A percentile compares a stretch with the other conserved stretches of the same genome.
These are phyloP conservation scores for Vicia sativa DNA, from an alignment of 306 rosid genomes.

Conservation along the genomic window DNA sequence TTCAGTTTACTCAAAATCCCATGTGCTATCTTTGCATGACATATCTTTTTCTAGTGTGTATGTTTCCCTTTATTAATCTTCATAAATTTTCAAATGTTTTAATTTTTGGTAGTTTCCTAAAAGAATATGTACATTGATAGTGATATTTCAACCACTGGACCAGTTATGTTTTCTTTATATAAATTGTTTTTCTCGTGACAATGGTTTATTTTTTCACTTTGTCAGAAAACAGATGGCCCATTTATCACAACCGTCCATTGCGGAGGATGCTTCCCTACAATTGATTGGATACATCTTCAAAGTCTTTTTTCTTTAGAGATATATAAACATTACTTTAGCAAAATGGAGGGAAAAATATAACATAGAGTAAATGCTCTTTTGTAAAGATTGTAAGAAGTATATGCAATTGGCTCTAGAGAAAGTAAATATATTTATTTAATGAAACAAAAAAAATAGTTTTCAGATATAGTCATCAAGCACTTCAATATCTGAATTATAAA, in stretches of 20 bases:
- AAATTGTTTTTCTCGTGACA: slow-evolving; percentile 43
- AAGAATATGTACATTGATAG: slow-evolving; percentile 60
- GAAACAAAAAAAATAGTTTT: no score
- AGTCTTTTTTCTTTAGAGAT: slow-evolving; percentile 1
- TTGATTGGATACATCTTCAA: slow-evolving; percentile 7
- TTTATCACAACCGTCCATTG: slow-evolving; percentile 53
- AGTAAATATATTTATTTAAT: background rate
- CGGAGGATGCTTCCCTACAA: slow-evolving; percentile 40
- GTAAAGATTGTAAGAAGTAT: background rate
- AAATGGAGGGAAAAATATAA: background rate
- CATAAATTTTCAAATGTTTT: slow-evolving; percentile 35
- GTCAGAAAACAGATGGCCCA: slow-evolving; percentile 40
- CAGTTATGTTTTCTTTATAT: slow-evolving; percentile 42
- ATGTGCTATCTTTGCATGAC: slow-evolving; percentile 66
- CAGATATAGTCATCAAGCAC: no score
- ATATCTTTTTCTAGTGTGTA: slow-evolving; percentile 38
- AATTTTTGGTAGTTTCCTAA: slow-evolving; percentile 47
- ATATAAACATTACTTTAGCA: slow-evolving; percentile 4
- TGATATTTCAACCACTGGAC: slow-evolving; percentile 81
- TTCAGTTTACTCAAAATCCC: slow-evolving; percentile 63
- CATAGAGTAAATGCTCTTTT: background rate
- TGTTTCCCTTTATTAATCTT: slow-evolving; percentile 13
- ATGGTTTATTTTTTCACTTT: slow-evolving; percentile 31
- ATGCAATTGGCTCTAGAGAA: background rate
- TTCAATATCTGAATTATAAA: no score